phyloP scores from a whole-genome alignment of 129 eudicot genomes.

The Pseudognaphalium luteoalbum region DNA sequence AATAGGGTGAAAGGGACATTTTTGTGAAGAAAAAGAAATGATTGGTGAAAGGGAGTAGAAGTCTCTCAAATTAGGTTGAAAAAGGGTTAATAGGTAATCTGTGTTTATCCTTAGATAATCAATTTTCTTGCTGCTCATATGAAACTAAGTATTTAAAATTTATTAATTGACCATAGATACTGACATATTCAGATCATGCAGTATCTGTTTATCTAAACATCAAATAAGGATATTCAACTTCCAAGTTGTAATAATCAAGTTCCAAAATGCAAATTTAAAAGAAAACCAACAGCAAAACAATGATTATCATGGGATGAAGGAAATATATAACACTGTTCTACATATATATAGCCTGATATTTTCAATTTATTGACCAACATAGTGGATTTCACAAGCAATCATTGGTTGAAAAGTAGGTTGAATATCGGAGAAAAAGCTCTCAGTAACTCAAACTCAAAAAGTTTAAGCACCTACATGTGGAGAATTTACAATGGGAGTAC shows the following conservation, averaged over 20 bases:
- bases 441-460: constrained; percentile 2
- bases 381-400: constrained; percentile 17
- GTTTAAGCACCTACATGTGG: constrained; percentile 29
- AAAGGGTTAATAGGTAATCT: not conserved
- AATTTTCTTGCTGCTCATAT: not conserved
- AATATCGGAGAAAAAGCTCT: not conserved
- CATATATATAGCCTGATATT: not conserved
- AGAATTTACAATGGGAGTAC: constrained; percentile 33
- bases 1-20: too few species aligned
- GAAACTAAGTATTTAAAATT: not conserved
- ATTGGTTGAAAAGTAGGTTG: constrained; percentile 4
- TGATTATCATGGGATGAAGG: not conserved
- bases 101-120: not conserved
- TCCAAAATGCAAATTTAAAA: too few species aligned
- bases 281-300: not conserved
- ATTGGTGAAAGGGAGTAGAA: too few species aligned
- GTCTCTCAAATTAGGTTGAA: too few species aligned
- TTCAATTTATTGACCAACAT: not conserved
- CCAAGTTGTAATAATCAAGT: too few species aligned
- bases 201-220: not conserved
- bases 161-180: not conserved
- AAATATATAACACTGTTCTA: not conserved
- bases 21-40: too few species aligned
- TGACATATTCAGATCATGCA: not conserved
- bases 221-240: too few species aligned